Base-by-base conservation (phyloP, 1,139 yeast genomes). In the Arxiozyma bovina region DNA sequence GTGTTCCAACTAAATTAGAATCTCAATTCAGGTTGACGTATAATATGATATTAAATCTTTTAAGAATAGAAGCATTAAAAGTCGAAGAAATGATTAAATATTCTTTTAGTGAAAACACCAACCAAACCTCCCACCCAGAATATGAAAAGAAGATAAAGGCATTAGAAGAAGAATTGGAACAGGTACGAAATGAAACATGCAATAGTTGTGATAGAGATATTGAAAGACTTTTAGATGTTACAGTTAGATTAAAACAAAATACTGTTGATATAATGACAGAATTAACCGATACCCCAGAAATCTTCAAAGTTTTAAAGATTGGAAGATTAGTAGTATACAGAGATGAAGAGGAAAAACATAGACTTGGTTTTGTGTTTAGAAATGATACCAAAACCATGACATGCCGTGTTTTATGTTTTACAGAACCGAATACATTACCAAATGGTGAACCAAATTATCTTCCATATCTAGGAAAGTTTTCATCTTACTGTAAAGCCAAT, bases 51-150 rank as follows among this genome's bases (percentile, higher is more conserved):
- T 77, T 93, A 69, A 93, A 93, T 64, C 74, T 93, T 60, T 74
- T 94, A 61, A 80, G 99, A 67, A 90, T 93, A 55, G 99, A 93
- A 67, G 98, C 99, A 0, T 74, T 93, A 57, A 80, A 86, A 64
- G 98, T 94, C 18, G 99, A 93, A 67, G 99, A 94, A 68, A 93
- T 93, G 96, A 91, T 93, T 61, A 91, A 91, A 66, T 87, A 94
- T 61, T 89, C 97, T 0, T 93, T 93, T 69, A 83, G 96, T 72
- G 99, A 93, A 68, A 91, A 93, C 65, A 79, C 91, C 0, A 79
- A 93, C 1, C 98, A 93, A 66, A 82, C 89, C 0, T 72, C 91
- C 62, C 73, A 90, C 52, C 98, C 98, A 0, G 96, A 90, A 61
- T 94, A 88, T 65, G 87, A 89, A 67, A 77, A 78, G 64, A 78